Evolutionary conservation across 1,139 yeast species (phyloP).

Genomic region (Blastobotrys petasosporus): DNA sequence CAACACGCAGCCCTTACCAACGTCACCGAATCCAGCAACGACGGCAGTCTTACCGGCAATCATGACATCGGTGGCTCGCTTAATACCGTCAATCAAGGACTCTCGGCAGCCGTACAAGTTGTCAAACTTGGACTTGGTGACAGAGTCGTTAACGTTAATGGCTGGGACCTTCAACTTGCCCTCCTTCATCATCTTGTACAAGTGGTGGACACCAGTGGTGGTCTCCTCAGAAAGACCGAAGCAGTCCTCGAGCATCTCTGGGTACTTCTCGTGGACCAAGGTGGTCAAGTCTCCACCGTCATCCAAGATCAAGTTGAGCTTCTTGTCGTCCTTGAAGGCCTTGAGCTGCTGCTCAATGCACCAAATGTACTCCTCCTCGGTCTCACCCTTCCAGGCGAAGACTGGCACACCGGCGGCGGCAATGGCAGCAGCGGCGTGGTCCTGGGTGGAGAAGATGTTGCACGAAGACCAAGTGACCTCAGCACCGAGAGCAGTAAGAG

Average conservation of each 20-base stretch:
- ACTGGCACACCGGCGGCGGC: constrained; percentile 99
- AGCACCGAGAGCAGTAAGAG: constrained; percentile 96
- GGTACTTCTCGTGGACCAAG: constrained; percentile 96
- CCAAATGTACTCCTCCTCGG: constrained; percentile 99
- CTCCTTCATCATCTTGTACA: constrained; percentile 93
- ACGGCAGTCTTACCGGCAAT: constrained; percentile 99
- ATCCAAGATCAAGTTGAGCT: constrained; percentile 95
- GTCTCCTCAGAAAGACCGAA: constrained; percentile 98
- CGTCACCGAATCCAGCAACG: constrained; percentile 99
- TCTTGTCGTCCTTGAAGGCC: constrained; percentile 94
- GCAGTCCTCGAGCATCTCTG: constrained; percentile 94
- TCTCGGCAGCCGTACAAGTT: constrained; percentile 99
- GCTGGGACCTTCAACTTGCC: constrained; percentile 96
- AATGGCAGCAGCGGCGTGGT: constrained; percentile 99
- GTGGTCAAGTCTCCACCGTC: constrained; percentile 99
- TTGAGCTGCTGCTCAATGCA: constrained; percentile 99
- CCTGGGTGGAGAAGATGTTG: constrained; percentile 99
- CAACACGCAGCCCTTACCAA: constrained; percentile 99
- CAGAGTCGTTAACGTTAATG: constrained; percentile 98
- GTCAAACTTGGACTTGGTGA: constrained; percentile 98
- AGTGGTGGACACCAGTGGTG: constrained; percentile 99
- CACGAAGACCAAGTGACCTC: constrained; percentile 99
- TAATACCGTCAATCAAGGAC: constrained; percentile 97
- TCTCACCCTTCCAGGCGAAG: constrained; percentile 99
- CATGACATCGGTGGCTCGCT: constrained; percentile 99